Base-by-base conservation (phyloP, 2,329 filamentous ascomycete species). In the Colletotrichum neosansevieriae region DNA sequence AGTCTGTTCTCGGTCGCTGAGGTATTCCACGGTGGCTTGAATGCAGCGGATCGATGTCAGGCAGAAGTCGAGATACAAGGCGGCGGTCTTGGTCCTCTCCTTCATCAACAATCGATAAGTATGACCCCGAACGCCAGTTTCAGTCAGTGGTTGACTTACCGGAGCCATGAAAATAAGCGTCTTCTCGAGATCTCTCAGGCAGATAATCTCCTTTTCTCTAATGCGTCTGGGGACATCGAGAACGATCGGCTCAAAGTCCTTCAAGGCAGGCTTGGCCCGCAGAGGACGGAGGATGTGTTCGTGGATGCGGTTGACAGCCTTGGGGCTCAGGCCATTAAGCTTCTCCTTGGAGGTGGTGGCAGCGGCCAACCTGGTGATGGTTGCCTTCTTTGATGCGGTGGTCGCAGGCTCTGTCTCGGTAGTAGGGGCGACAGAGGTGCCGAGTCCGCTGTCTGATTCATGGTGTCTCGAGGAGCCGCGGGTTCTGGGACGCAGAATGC, bases 181-280 rank as follows among this genome's bases (percentile, higher is more conserved):
- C 88, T 97, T 97, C 81, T 98, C 95, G 57, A 98, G 87, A 80
- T 98, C 95, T 79, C 95, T 90, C 63, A 98, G 88, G 82, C 92
- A 97, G 78, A 92, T 90, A 76, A 98, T 96, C 75, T 96, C 90
- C 80, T 94, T 94, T 76, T 90, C 88, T 76, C 89, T 88, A 77
- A 97, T 96, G 76, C 91, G 91, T 78, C 87, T 86, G 54, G 93
- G 93, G 72, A 94, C 89, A 79, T 93, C 91, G 73, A 91, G 85
- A 71, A 97, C 86, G 74, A 97, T 88, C 56, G 91, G 85, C 77
- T 94, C 91, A 79, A 97, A 97, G 56, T 92, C 89, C 78, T 94
- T 92, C 70, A 97, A 86, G 36, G 86, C 84, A 21, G 89, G 81
- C 76, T 94, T 91, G 71, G 87, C 86, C 65, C 96, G 86, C 57